Base-by-base conservation (phyloP, 768 basidiomycete species). In the Boletus subcaerulescens region DNA sequence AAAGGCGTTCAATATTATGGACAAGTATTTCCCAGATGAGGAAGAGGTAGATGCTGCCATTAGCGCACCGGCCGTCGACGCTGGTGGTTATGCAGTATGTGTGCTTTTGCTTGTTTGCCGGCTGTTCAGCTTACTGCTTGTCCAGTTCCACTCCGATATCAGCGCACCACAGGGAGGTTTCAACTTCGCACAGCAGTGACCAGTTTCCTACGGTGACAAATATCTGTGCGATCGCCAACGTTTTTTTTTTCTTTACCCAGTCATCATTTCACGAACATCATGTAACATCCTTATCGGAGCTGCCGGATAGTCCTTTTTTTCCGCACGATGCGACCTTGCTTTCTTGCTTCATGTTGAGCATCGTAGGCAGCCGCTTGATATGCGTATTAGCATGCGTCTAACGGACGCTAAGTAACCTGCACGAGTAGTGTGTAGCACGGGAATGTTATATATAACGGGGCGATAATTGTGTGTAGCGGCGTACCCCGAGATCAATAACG, bases 1-100 rank as follows among this genome's bases (percentile, higher is more conserved):
- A 84, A 98, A 99, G 78, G 96, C 95, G 40, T 99, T 94, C 81
- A 93, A 93, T 73, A 97, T 93, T 66, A 92, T 92, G 89, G 89
- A 93, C 77, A 95, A 95, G 69, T 97, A 96, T 78, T 97, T 96
- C 89, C 93, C 94, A 33, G 93, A 95, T 59, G 96, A 98, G 67
- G 96, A 98, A 69, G 96, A 95, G 45, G 80, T 91, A 48, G 93
- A 93, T 67, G 85, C 91, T 49, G 87, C 83, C 20, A 87, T 92
- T 64, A 81, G 77, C 48, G 86, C 85, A n/a, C 83, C 91, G 17
- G 82, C 80, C 42, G 85, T 91, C 13, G 88, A 91, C 59, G 75
- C 86, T 31, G 89, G 88, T 62, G 80, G 83, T 11, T 91, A 89
- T 71, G 83, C 87, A 55, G 89, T 91, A 71, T 63, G 86, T 75